These are phyloP conservation scores for Penicillium manginii DNA, from an alignment of 495 filamentous ascomycete species.

Conservation along the genomic window DNA sequence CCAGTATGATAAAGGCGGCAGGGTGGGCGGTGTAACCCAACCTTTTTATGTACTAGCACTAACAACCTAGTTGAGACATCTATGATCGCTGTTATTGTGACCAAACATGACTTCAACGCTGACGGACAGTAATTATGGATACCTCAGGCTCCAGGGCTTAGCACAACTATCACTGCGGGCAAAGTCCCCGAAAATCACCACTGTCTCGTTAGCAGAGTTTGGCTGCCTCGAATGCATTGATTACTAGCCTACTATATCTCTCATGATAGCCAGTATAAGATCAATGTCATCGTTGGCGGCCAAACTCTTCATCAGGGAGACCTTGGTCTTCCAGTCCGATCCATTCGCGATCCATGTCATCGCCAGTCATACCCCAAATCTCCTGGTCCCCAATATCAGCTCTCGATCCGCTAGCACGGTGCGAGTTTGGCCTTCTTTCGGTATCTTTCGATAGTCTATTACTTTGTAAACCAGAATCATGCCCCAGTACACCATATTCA, in stretches of 20 bases:
- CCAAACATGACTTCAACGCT: no score
- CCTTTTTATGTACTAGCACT: no score
- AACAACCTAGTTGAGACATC: no score
- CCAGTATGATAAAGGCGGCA: conserved; percentile 13
- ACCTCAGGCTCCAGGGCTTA: no score
- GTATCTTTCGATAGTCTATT: not conserved
- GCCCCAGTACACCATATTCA: not conserved
- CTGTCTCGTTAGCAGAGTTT: no score
- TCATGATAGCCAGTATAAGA: not conserved
- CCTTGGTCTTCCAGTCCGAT: conserved; percentile 26
- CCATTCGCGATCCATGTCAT: conserved; percentile 29
- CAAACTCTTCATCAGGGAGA: conserved; percentile 28
- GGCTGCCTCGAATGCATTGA: not conserved
- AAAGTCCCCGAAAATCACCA: no score
- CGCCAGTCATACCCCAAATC: conserved; percentile 7
- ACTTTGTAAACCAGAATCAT: no score
- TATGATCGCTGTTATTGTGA: no score
- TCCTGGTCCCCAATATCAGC: conserved; percentile 13
- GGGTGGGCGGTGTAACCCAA: no score
- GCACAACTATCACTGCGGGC: not conserved
- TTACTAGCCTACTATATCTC: not conserved
- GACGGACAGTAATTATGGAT: no score
- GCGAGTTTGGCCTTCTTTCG: not conserved
- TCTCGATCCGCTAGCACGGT: not conserved
- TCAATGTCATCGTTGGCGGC: conserved; percentile 1